These are phyloP conservation scores for Wickerhamomyces canadensis DNA, from an alignment of 805 yeast genomes.

Conservation along the genomic window DNA sequence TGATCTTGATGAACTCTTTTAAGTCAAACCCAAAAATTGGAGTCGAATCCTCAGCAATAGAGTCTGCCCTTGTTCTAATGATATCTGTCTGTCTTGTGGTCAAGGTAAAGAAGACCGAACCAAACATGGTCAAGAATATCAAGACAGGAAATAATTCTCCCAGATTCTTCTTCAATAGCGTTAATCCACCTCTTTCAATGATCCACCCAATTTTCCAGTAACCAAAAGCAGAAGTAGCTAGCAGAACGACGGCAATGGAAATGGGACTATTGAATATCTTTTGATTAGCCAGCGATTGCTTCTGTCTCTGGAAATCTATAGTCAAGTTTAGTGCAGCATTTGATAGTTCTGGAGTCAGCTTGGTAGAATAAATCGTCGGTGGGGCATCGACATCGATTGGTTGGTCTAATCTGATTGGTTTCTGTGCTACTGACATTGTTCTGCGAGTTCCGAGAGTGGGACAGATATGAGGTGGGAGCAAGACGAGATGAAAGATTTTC, in stretches of 20 bases:
- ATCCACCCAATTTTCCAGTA: conserved; percentile 14
- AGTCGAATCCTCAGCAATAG: conserved; percentile 31
- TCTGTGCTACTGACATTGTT: neutral
- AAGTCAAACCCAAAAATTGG: conserved; percentile 48
- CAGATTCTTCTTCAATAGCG: conserved; percentile 9
- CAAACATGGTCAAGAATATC: conserved; percentile 33
- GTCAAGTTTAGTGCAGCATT: conserved; percentile 58
- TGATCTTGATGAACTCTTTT: conserved; percentile 36
- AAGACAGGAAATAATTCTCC: conserved; percentile 25
- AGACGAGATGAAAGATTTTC: no score
- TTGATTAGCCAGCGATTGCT: conserved; percentile 23
- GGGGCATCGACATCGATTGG: conserved; percentile 50
- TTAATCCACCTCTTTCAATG: conserved; percentile 12
- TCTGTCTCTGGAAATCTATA: conserved; percentile 43
- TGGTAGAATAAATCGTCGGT: conserved; percentile 44
- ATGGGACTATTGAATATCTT: conserved; percentile 41
- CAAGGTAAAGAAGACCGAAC: conserved; percentile 35
- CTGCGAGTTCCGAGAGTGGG: no score
- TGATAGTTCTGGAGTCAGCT: conserved; percentile 50
- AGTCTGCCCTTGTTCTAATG: conserved; percentile 36
- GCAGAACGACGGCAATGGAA: conserved; percentile 25
- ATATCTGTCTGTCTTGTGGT: conserved; percentile 41
- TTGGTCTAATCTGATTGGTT: conserved; percentile 33
- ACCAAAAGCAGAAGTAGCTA: conserved; percentile 1
- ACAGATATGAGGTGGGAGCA: no score